A percentile compares a stretch with the other conserved stretches of the same genome.
Evolutionary conservation across 257 asterid genomes (phyloP).

Genomic region (Nicotiana tabacum): DNA sequence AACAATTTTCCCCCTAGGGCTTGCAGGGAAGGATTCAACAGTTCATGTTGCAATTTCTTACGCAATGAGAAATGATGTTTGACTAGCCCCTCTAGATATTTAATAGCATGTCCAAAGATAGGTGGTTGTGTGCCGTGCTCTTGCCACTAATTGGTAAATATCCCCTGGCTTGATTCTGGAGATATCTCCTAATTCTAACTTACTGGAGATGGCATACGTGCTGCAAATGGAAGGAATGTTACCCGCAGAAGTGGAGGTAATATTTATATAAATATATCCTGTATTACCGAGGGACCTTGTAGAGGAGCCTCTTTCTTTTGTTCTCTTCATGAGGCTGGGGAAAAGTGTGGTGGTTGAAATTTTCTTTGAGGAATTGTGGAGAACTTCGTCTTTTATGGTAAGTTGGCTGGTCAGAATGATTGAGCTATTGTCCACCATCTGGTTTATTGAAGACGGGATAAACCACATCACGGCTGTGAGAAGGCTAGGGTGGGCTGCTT

Average conservation of each 20-base stretch:
- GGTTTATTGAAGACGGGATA: conserved; percentile 11
- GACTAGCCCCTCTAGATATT: neutral
- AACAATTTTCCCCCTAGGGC: neutral
- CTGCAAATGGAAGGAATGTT: neutral
- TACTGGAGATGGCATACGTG: neutral
- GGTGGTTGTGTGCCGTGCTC: neutral
- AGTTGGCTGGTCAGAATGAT: conserved; percentile 39
- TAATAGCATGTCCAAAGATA: neutral
- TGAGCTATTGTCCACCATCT: conserved; percentile 56
- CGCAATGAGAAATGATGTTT: neutral
- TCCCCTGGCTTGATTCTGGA: neutral
- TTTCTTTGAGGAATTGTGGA: conserved; percentile 29
- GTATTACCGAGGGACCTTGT: conserved; percentile 28
- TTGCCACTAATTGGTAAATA: neutral
- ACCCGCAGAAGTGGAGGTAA: neutral
- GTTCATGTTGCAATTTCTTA: neutral
- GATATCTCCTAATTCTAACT: neutral
- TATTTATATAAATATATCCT: neutral
- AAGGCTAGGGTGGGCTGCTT: conserved; percentile 18
- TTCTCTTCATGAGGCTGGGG: conserved; percentile 22
- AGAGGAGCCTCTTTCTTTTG: conserved; percentile 18
- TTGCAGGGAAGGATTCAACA: neutral
- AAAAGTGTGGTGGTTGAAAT: conserved; percentile 32
- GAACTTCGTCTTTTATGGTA: conserved; percentile 25
- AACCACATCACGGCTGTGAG: neutral